Base-by-base conservation (phyloP, 1,139 yeast genomes). In the Magnusiomyces fungicola region DNA sequence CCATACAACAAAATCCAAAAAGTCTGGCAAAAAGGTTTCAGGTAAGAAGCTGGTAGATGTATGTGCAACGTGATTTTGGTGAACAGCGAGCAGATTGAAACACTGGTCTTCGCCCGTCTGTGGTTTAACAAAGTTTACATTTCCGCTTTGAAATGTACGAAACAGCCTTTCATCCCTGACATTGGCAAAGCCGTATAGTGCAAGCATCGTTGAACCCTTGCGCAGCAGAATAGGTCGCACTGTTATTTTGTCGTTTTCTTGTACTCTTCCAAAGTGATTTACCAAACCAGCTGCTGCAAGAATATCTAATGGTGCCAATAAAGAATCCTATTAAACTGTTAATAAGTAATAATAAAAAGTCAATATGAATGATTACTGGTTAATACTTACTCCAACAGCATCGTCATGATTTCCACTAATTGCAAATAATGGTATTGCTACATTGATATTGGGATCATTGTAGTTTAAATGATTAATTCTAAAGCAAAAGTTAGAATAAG, bases 391-490 rank as follows among this genome's bases (percentile, higher is more conserved):
- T 0, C 98, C 98, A 0, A 96, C 86, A 1, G 96, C 89, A 67
- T 92, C 98, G 65, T 92, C 99, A 65, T 92, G 99, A 61, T 92
- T 92, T 2, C 99, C 99, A 51, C 92, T 81, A 9, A 94, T 92
- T 10, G 94, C 94, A 72, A 92, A 89, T 21, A 92, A 78, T 0
- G 99, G 99, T n/a, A 89, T 78, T 0, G 95, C 81, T 2, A 92
- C 82, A 64, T 92, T 92, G 53, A 88, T 68, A 65, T 92, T 88
- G 2, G 90, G 89, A 63, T 92, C 97, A 60, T 87, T 95, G 63
- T 87, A 92, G 61, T 90, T 89, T 37, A 90, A 85, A 47, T 79
- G 78, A 49, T 81, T 77, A 56, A 84, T 73, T 29, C 62, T 51
- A 49, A 25, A 19, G 10, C 16, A n/a, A 27, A 2, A 16, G 38